Percentiles rank a stretch among this genome's conserved stretches.
phyloP scores from a whole-genome alignment of 2,329 filamentous ascomycete species.

The Eurotiales sp. region DNA sequence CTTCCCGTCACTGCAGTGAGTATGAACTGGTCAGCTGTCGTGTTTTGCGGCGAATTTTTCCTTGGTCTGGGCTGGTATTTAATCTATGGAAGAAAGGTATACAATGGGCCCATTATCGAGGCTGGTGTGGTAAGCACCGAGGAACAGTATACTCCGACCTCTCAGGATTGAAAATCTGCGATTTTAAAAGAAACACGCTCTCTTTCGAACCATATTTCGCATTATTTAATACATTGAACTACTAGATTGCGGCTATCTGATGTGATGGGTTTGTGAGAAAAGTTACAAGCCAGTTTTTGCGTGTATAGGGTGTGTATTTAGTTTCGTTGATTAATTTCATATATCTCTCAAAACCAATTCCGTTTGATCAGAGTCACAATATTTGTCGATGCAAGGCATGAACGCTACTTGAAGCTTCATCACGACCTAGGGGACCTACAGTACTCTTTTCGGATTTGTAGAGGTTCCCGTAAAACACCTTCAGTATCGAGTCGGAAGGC shows the following conservation, averaged over 20 bases:
- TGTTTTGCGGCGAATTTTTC: not conserved
- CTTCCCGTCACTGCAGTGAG: constrained; percentile 5
- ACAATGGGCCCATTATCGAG: not conserved
- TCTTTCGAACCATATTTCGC: not conserved
- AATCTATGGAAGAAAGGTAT: not conserved
- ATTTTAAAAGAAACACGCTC: not conserved
- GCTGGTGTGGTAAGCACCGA: not conserved
- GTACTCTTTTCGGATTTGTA: no score
- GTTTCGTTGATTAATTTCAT: no score
- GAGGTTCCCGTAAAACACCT: no score
- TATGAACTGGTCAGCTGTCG: not conserved
- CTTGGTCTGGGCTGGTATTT: not conserved
- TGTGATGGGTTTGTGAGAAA: no score
- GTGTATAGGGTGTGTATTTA: no score
- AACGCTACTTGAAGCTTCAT: no score
- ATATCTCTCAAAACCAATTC: no score
- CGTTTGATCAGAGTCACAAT: no score
- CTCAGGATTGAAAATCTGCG: not conserved
- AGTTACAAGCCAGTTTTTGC: no score
- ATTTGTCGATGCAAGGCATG: no score
- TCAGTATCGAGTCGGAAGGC: no score
- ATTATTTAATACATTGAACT: not conserved
- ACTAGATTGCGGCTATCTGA: not conserved
- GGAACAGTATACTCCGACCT: not conserved
- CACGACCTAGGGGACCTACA: no score